Base-by-base conservation (phyloP, 129 eudicot genomes). In the Lactuca saligna region DNA sequence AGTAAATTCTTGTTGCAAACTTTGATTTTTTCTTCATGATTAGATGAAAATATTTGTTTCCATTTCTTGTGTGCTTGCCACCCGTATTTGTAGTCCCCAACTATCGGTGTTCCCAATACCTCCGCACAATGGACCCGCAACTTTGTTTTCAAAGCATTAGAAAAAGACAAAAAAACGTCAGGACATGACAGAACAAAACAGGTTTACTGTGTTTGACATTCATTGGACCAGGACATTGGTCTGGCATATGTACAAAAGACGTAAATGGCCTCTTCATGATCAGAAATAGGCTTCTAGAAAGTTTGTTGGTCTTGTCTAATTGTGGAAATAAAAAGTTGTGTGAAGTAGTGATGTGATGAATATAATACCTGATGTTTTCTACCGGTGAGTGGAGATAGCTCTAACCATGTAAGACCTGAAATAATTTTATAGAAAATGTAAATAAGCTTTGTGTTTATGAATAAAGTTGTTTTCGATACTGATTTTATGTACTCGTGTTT, bases 51-150 rank as follows among this genome's bases (percentile, higher is more conserved):
- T 3, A 68, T 14, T 13, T 77, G 85, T 74, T 81, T 70, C 84
- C 82, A 66, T 66, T 83, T 82, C 81, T 74, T 86, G 84, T 93
- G 99, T 70, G 99, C 97, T 81, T 81, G 99, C 95, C 97, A 82
- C 31, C 99, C 99, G 41, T 93, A 93, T 77, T 93, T 93, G 83
- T 81, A 93, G 84, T 93, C 99, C 76, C 99, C 99, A 6, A 93
- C 97, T 68, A 93, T 93, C 16, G 99, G 99, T 37, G 99, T 93
- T 66, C 95, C 91, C 84, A 93, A 69, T n/a, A 93, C 97, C 83
- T 93, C 97, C 0, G 99, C 95, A 76, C 99, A 93, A 68, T 93
- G 99, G 39, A 93, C 95, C 4, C 99, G 88, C 31, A 93, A 86
- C 99, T 93, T 46, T 76, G 66, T 42, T 57, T 63, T 41, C 38